A percentile compares a stretch with the other conserved stretches of the same genome.
Evolutionary conservation across 148 eudicot genomes (phyloP).

Genomic region (Vaccinium vitisidaea): DNA sequence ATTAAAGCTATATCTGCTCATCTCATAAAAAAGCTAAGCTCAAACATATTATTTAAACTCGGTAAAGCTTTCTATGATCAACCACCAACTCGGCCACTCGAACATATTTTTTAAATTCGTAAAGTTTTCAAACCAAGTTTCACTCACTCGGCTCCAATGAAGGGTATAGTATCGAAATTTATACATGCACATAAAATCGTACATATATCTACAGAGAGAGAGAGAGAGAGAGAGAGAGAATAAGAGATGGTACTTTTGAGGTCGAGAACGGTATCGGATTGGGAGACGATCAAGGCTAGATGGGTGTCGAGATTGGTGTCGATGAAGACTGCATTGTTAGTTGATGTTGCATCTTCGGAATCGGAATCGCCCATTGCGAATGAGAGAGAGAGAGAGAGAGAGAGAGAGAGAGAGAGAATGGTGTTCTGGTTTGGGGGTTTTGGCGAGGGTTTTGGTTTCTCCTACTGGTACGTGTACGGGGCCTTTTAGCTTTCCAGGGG

Average conservation of each 20-base stretch:
- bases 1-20: too few species aligned
- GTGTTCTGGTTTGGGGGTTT: not conserved
- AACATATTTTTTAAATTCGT: too few species aligned
- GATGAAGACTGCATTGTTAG: conserved; percentile 42
- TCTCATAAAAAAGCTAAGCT: too few species aligned
- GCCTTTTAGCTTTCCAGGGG: not conserved
- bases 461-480: too few species aligned
- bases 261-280: conserved; percentile 33
- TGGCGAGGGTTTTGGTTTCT: not conserved
- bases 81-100: too few species aligned
- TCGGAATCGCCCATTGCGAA: conserved; percentile 17
- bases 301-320: conserved; percentile 71
- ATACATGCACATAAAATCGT: not conserved
- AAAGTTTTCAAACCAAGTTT: too few species aligned
- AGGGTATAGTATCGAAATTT: not conserved
- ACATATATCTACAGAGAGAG: not conserved
- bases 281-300: conserved; percentile 39
- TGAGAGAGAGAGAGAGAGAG: not conserved
- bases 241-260: conserved; percentile 42
- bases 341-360: conserved; percentile 11
- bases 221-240: not conserved
- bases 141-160: not conserved
- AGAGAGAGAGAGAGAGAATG: not conserved
- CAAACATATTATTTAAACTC: too few species aligned
- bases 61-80: too few species aligned